Base-by-base conservation (phyloP, 805 yeast species). In the Yamadazyma scolyti region DNA sequence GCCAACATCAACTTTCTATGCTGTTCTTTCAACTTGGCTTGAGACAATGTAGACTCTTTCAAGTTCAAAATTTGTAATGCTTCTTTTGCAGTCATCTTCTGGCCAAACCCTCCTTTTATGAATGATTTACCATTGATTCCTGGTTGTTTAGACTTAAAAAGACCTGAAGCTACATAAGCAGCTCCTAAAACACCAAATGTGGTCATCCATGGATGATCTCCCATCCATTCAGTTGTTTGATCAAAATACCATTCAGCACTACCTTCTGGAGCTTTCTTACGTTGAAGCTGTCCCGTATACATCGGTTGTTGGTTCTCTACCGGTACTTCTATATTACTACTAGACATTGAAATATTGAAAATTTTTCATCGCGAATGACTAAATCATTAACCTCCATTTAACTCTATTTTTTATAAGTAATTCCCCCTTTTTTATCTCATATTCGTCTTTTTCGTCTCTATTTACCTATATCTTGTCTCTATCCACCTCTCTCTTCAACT, bases 81-180 rank as follows among this genome's bases (percentile, higher is more conserved):
- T 54, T 90, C 98, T 46, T 75, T 80, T 26, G 89, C 80, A 36
- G 74, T 72, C 95, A 90, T 87, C 57, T 90, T 93, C n/a, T 75
- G 56, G 21, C 89, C 96, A 60, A 90, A 90, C 1, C 96, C 86
- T 35, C 97, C 98, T 54, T 79, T 86, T 52, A 70, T 64, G 50
- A 79, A 90, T 13, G 82, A 77, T 42, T 77, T 74, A 8, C 82
- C 82, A 34, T 69, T 66, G 14, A 73, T 53, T 23, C 86, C 82
- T n/a, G 87, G 82, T 40, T 78, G 82, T 40, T 71, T 74, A 4
- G 74, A 58, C 54, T 79, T 82, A 56, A 79, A 73, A 9, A 75
- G 58, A 3, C 89, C 89, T 2, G 89, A 81, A 12, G 71, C 69
- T 31, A 77, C 68, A 47, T 82, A 82, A 0, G 75, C 75, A 3